These are phyloP conservation scores for Haplosporangium gracile DNA, from an alignment of 192 early-diverging fungal genomes.

Conservation along the genomic window DNA sequence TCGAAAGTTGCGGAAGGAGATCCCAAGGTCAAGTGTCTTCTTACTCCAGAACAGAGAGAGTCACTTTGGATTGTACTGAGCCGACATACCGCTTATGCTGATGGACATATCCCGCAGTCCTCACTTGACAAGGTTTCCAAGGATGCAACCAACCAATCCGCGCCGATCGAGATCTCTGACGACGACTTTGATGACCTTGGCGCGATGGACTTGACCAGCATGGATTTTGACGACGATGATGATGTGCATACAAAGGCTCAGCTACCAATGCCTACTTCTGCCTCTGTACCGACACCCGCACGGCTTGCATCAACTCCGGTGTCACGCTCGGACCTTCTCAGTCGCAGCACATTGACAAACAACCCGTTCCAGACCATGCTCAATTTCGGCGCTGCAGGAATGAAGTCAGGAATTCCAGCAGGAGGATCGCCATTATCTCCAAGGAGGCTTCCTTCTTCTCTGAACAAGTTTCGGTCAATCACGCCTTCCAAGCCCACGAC, in stretches of 20 bases:
- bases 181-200: slow-evolving; percentile 59
- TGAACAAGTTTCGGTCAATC: slow-evolving; percentile 11
- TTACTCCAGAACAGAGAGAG: slow-evolving; percentile 31
- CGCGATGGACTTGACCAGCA: slow-evolving; percentile 44
- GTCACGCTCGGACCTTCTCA: not conserved
- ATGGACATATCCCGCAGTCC: not conserved
- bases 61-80: slow-evolving; percentile 32
- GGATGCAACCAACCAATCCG: not conserved
- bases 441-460: slow-evolving; percentile 20
- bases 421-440: slow-evolving; percentile 18
- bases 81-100: slow-evolving; percentile 25
- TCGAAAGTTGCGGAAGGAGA: slow-evolving; percentile 28
- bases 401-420: slow-evolving; percentile 10
- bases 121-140: not conserved
- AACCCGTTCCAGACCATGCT: slow-evolving; percentile 37
- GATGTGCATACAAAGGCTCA: not conserved
- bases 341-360: slow-evolving; percentile 3
- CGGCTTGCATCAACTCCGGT: not conserved
- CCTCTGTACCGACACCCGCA: not conserved
- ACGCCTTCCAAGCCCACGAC: slow-evolving; percentile 24
- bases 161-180: slow-evolving; percentile 53
- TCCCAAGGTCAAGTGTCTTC: slow-evolving; percentile 25
- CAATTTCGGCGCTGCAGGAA: slow-evolving; percentile 15
- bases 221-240: slow-evolving; percentile 50
- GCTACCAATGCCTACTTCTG: not conserved